Base-by-base conservation (phyloP, 441 rosid genomes). In the Populus trichocarpa region DNA sequence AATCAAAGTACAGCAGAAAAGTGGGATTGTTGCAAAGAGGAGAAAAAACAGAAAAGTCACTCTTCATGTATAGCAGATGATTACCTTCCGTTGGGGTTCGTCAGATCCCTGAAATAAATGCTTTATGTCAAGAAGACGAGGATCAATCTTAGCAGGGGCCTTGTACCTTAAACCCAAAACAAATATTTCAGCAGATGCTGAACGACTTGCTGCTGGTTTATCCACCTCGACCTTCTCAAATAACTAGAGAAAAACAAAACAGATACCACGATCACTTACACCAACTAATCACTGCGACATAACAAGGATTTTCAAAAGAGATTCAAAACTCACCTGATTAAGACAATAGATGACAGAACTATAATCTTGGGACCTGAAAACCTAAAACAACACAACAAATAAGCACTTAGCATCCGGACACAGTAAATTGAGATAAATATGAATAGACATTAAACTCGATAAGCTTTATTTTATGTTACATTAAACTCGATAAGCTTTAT, bases 141-240 rank as follows among this genome's bases (percentile, higher is more conserved):
- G 92, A 87, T 95, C 99, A 81, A 95, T 95, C 84, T 89, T 93
- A 42, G 90, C 97, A 71, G 99, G 97, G 66, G 99, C 98, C 86
- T 89, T 91, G 81, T 92, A 92, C 70, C 85, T 89, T n/a, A 91
- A 80, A 46, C 95, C 99, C 85, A 95, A 20, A 30, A 93, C 85
- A 82, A 84, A 93, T 73, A 91, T 93, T 82, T 95, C 99, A 26
- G 99, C 98, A 82, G 99, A 95, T 26, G 93, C 75, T 1, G 96
- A 89, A 70, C 97, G 96, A 88, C 98, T 93, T 33, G 99, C 99
- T 4, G 92, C 88, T 8, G 99, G 99, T 83, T 95, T 95, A 80
- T 82, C 91, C 79, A 93, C 97, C 84, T 93, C 98, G 74, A 93
- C 97, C 86, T 91, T 95, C 50, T 92, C 98, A 87, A 95, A 93